Conservation (phyloP, 2,329 filamentous ascomycete genomes). For the Exophiala sp. region DNA sequence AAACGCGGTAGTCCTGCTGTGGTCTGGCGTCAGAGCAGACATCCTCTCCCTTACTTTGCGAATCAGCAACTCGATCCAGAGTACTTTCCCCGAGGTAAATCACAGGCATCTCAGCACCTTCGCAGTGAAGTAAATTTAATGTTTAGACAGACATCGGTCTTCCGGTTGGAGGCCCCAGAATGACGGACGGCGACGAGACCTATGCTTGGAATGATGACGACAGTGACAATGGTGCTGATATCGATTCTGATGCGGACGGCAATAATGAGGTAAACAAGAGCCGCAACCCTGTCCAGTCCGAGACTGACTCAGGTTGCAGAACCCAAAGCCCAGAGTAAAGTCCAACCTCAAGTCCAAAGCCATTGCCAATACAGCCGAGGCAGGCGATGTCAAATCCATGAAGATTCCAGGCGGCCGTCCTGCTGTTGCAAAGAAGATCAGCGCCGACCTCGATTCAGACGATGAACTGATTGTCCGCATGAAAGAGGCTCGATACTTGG, state of each 20-base stretch:
- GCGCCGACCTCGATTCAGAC: conserved; percentile 45
- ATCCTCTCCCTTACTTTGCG: conserved; percentile 27
- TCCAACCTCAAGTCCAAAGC: conserved; percentile 4
- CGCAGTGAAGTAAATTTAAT: neutral
- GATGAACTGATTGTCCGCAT: conserved; percentile 40
- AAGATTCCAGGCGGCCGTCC: conserved; percentile 42
- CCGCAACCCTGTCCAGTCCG: too few relatives aligned
- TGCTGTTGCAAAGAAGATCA: conserved; percentile 42
- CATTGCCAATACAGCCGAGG: conserved; percentile 6
- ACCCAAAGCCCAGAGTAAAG: neutral
- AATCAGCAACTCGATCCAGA: conserved; percentile 26
- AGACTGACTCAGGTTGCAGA: too few relatives aligned
- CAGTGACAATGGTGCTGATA: conserved; percentile 14
- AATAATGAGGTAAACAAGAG: too few relatives aligned
- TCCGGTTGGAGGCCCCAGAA: conserved; percentile 17
- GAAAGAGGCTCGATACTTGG: conserved; percentile 34
- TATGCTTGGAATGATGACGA: conserved; percentile 22
- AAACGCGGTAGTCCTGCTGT: conserved; percentile 4
- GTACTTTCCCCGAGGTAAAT: conserved; percentile 25
- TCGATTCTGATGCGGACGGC: conserved; percentile 17
- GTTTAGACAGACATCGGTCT: neutral
- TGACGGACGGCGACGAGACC: neutral
- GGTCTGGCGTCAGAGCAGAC: conserved; percentile 12
- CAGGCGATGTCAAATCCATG: conserved; percentile 45
- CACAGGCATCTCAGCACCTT: neutral